Conservation (phyloP, 2,329 filamentous ascomycete species). For the Fusarium poae region DNA sequence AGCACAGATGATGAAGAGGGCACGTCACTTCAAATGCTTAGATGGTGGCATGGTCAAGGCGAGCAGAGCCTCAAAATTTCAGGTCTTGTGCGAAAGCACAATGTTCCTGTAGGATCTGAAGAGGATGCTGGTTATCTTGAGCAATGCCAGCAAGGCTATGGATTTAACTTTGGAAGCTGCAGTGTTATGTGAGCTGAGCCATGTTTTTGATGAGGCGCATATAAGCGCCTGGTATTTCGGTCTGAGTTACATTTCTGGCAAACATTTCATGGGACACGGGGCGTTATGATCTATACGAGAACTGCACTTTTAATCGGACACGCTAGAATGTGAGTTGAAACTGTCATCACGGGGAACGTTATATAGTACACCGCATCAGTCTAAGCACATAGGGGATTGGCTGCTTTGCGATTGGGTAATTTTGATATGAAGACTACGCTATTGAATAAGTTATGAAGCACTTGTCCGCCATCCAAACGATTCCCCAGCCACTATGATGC, state of each 20-base stretch:
- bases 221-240: slow-evolving; percentile 2
- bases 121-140: slow-evolving; percentile 86
- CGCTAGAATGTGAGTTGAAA: background rate
- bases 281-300: slow-evolving; percentile 22
- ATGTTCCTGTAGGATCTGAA: slow-evolving; percentile 67
- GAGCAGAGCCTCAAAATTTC: slow-evolving; percentile 83
- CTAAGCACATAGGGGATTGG: slow-evolving; percentile 17
- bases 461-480: background rate
- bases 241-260: slow-evolving; percentile 8
- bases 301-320: slow-evolving; percentile 7
- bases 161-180: slow-evolving; percentile 61
- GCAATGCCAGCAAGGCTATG: slow-evolving; percentile 67
- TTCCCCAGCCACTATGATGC: background rate
- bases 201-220: slow-evolving; percentile 2
- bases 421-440: slow-evolving; percentile 24
- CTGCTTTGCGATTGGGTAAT: slow-evolving; percentile 14
- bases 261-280: slow-evolving; percentile 6
- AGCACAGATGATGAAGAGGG: slow-evolving; percentile 77
- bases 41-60: slow-evolving; percentile 94
- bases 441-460: background rate
- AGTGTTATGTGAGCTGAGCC: slow-evolving; percentile 62
- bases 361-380: background rate
- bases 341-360: background rate
- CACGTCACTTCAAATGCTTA: slow-evolving; percentile 78
- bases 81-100: slow-evolving; percentile 77